phyloP scores from a whole-genome alignment of 805 yeast genomes.

The Teunomyces cretensis region DNA sequence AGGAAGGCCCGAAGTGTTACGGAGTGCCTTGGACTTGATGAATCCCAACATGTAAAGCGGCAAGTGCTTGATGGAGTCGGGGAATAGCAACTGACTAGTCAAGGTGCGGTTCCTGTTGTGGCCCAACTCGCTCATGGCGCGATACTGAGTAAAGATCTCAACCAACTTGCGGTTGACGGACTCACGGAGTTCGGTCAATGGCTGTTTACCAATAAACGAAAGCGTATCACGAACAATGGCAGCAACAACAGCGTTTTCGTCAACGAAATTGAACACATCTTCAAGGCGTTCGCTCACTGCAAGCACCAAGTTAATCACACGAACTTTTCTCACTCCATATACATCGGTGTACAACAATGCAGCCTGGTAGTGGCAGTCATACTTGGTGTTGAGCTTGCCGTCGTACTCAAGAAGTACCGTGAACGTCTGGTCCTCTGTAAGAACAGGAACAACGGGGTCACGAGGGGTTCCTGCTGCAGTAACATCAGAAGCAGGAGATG shows the following conservation, averaged over 20 bases:
- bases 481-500: conserved; percentile 27
- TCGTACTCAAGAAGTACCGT: conserved; percentile 77
- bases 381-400: conserved; percentile 64
- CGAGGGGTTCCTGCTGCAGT: conserved; percentile 25
- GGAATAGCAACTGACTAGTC: conserved; percentile 69
- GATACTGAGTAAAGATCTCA: conserved; percentile 49
- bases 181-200: conserved; percentile 37
- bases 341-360: conserved; percentile 82
- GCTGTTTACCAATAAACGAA: conserved; percentile 41
- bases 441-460: conserved; percentile 73
- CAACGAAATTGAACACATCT: conserved; percentile 77
- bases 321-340: conserved; percentile 74
- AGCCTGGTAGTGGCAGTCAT: conserved; percentile 87
- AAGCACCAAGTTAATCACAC: conserved; percentile 82
- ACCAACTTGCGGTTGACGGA: conserved; percentile 41
- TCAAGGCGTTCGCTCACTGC: conserved; percentile 74
- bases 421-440: conserved; percentile 61
- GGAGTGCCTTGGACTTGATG: conserved; percentile 64
- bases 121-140: conserved; percentile 45
- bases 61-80: conserved; percentile 73
- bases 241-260: conserved; percentile 51
- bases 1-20: conserved; percentile 45
- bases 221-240: conserved; percentile 41
- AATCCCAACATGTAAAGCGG: conserved; percentile 68
- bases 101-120: conserved; percentile 36